Evolutionary conservation across 805 yeast species (phyloP).

Genomic region (Yarrowia deformans): DNA sequence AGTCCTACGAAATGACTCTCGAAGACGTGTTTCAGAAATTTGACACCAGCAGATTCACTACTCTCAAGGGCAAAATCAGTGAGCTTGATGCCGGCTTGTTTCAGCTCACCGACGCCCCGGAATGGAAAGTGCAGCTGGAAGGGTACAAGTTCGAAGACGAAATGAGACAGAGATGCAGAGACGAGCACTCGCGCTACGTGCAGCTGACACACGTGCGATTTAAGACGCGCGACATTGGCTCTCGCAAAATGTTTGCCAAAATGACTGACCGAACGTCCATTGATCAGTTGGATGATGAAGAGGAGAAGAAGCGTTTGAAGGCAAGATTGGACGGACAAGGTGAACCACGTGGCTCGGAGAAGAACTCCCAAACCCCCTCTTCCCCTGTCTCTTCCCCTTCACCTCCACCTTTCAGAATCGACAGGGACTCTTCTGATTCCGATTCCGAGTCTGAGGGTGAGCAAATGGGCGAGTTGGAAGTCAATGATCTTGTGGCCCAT

Average conservation of each 20-base stretch:
- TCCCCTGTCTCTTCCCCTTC: too few species aligned
- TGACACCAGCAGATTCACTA: not conserved
- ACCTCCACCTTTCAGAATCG: too few species aligned
- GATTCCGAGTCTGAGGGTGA: not conserved
- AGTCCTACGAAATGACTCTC: not conserved
- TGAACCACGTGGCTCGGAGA: too few species aligned
- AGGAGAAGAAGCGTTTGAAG: not conserved
- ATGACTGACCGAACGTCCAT: not conserved
- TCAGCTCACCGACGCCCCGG: not conserved
- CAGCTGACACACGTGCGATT: not conserved
- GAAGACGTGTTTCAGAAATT: not conserved
- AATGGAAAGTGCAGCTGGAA: not conserved
- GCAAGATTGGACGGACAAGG: not conserved
- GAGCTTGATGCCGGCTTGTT: not conserved
- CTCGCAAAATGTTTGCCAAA: not conserved
- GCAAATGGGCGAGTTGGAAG: not conserved
- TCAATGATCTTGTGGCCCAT: too few species aligned
- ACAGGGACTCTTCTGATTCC: too few species aligned
- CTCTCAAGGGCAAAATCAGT: not conserved
- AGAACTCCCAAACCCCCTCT: too few species aligned
- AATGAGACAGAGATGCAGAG: not conserved
- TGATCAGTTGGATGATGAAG: not conserved
- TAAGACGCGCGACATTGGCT: not conserved
- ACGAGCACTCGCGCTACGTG: not conserved
- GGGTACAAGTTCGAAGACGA: not conserved